Conservation (phyloP, 345 rosid species). For the Hypericum perforatum region DNA sequence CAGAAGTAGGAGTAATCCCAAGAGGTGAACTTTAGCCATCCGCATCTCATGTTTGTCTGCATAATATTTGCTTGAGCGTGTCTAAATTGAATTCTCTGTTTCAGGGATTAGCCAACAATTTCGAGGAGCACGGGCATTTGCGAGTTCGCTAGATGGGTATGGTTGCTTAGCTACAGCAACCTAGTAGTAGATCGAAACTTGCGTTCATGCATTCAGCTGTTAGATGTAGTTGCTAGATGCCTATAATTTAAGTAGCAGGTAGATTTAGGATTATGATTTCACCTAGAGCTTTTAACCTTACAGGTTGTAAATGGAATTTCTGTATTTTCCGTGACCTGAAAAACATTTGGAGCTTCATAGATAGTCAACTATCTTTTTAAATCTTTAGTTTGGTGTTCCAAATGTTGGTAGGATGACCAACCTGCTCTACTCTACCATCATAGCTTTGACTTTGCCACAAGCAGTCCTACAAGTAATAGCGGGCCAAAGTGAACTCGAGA, state of each 20-base stretch:
- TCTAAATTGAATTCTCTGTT: no score
- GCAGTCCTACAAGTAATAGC: no score
- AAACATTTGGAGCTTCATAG: conserved; percentile 17
- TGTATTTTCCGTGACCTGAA: conserved; percentile 26
- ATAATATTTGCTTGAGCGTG: background rate
- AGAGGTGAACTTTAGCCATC: conserved; percentile 16
- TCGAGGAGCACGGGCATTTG: no score
- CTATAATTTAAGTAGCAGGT: conserved; percentile 24
- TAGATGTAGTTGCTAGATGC: conserved; percentile 37
- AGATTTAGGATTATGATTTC: conserved; percentile 16
- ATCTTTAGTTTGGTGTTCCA: no score
- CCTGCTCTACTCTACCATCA: no score
- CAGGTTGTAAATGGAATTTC: conserved; percentile 35
- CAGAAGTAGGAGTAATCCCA: conserved; percentile 20
- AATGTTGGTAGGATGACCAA: no score
- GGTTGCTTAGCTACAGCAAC: conserved; percentile 4
- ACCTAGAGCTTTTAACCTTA: conserved; percentile 18
- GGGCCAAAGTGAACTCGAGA: no score
- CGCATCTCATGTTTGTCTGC: background rate
- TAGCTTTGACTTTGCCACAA: no score
- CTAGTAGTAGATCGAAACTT: conserved; percentile 28
- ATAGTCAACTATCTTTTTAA: background rate
- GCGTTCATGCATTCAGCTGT: conserved; percentile 24
- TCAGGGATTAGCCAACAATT: no score
- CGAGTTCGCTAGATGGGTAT: no score